Conservation (phyloP, 1,139 yeast species). For the Magnusiomyces sp. region DNA sequence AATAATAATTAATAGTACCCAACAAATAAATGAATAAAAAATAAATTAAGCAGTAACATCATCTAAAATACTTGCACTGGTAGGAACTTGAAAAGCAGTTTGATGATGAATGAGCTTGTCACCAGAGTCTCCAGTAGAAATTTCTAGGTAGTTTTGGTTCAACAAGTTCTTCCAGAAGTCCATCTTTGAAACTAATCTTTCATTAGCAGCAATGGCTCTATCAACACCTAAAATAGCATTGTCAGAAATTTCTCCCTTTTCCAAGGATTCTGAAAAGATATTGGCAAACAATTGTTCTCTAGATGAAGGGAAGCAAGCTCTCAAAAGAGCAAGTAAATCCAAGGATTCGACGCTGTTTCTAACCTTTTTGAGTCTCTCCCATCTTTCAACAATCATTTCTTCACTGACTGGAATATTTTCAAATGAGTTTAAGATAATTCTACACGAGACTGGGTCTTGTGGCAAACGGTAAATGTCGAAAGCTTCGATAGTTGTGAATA, state of each 20-base stretch:
- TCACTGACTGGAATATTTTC: constrained; percentile 55
- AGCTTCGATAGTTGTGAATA: constrained; percentile 54
- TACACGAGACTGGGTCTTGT: constrained; percentile 62
- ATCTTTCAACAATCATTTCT: constrained; percentile 40
- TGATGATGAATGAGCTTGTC: constrained; percentile 4
- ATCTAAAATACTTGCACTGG: constrained; percentile 3
- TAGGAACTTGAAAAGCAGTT: constrained; percentile 4
- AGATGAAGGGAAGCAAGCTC: constrained; percentile 23
- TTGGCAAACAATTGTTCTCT: constrained; percentile 12
- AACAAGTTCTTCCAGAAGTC: constrained; percentile 9
- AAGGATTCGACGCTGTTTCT: constrained; percentile 72
- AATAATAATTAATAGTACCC: background rate
- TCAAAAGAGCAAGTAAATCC: constrained; percentile 71
- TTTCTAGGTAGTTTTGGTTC: constrained; percentile 12
- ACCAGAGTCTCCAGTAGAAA: background rate
- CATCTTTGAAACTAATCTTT: constrained; percentile 7
- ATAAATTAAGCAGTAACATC: background rate
- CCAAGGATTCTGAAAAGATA: constrained; percentile 10
- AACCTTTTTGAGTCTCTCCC: constrained; percentile 31
- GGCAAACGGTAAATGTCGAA: constrained; percentile 51
- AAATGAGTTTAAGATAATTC: constrained; percentile 68
- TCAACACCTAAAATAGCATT: constrained; percentile 4
- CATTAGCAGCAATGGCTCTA: constrained; percentile 8
- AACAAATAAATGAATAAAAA: background rate
- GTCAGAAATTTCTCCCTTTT: constrained; percentile 7